Evolutionary conservation across 768 basidiomycete species (phyloP).

Genomic region (Russula virescens): DNA sequence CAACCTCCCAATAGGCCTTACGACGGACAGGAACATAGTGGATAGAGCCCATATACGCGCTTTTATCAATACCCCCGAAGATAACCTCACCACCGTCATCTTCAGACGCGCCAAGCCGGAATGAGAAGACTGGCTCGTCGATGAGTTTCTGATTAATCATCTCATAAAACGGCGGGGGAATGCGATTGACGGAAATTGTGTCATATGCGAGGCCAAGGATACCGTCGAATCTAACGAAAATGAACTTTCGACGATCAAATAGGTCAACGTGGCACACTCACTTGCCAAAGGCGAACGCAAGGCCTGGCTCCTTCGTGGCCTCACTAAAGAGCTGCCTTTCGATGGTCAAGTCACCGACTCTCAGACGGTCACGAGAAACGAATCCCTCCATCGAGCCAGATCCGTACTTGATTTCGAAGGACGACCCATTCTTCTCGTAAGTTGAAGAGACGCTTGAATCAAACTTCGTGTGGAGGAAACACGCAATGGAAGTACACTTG

Average conservation of each 20-base stretch:
- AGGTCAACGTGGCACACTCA: conserved; percentile 36
- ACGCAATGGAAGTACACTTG: conserved; percentile 81
- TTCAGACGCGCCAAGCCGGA: conserved; percentile 85
- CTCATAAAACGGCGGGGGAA: conserved; percentile 90
- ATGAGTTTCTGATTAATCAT: conserved; percentile 82
- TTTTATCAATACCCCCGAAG: conserved; percentile 83
- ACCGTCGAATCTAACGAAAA: conserved; percentile 72
- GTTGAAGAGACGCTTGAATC: conserved; percentile 72
- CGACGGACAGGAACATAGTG: conserved; percentile 85
- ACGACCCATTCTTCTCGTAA: conserved; percentile 84
- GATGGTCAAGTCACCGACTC: conserved; percentile 79
- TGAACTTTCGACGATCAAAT: background rate
- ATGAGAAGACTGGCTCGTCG: conserved; percentile 85
- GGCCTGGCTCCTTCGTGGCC: conserved; percentile 91
- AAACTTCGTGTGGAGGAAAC: conserved; percentile 93
- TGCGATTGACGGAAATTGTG: conserved; percentile 90
- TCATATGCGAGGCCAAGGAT: conserved; percentile 93
- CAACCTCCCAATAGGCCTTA: conserved; percentile 98
- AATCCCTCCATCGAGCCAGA: conserved; percentile 96
- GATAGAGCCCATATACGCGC: conserved; percentile 75
- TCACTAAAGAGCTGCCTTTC: conserved; percentile 85
- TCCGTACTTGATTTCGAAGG: conserved; percentile 90
- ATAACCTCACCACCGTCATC: conserved; percentile 84
- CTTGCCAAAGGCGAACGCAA: conserved; percentile 96
- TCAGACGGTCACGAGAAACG: conserved; percentile 76